Base-by-base conservation (phyloP, 164 flowering plant genomes). In the Vitis cinerea region DNA sequence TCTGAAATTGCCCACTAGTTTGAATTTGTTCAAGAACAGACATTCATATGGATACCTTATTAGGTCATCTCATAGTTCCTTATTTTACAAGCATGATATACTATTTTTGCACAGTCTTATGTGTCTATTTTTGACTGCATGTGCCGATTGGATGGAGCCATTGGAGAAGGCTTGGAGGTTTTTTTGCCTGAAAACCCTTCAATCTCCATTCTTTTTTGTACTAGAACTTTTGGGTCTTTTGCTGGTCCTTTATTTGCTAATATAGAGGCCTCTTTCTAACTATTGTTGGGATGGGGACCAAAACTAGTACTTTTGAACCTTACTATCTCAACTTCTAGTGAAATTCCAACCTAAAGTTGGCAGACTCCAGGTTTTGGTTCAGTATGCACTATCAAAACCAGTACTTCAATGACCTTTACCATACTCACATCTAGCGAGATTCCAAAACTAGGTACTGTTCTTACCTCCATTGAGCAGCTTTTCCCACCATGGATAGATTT, bases 11-110 rank as follows among this genome's bases (percentile, higher is more conserved):
- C 44, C 8, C 4, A 37, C 7, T 37, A 37, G 44, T 37, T 37
- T 37, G 44, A 37, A 37, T 3, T 4, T 3, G 61, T 27, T 59
- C 61, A 23, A 59, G 44, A 59, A 10, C 12, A 37, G 37, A 59
- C 23, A 9, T 10, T 23, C 37, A n/a, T 31, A 16, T 30, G 44
- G 59, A 71, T 16, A 58, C 63, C 55, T 57, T 57, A 17, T 17
- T 47, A 16, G 49, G 30, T 64, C 57, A 57, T 64, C 17, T 31
- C 50, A 56, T 64, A 48, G 13, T 65, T 64, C 64, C 67, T 50
- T 71, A 2, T 2, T 1, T 44, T 23, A 61, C 23, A 52, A 63
- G 61, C 67, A 63, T 44, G 15, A 27, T 54, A 10, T 23, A 27
- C 31, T 65, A 15, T 54, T 23, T 58, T 10, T 52, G 9, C 13